Conservation (phyloP, 176 grass and related monocot species). For the Carex kokanica region DNA sequence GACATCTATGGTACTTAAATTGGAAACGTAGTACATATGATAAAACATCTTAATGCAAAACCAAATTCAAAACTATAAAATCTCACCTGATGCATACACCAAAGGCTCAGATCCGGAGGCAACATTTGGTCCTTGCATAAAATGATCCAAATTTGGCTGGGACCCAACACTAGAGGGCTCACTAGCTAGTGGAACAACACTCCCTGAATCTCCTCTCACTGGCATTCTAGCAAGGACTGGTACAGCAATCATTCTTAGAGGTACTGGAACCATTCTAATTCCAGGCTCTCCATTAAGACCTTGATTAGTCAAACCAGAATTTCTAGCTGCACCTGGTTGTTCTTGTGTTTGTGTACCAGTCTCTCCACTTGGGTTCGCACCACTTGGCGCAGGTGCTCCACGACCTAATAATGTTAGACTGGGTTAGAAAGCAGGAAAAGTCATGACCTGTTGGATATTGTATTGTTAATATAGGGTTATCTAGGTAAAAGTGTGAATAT, state of each 20-base stretch:
- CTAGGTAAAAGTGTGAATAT: too few relatives aligned
- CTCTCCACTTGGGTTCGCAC: constrained; percentile 45
- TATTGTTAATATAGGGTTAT: too few relatives aligned
- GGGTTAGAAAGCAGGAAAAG: constrained; percentile 14
- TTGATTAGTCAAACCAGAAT: constrained; percentile 44
- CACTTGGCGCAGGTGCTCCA: constrained; percentile 40
- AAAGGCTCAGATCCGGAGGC: constrained; percentile 36
- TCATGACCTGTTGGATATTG: too few relatives aligned
- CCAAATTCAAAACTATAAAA: constrained; percentile 1
- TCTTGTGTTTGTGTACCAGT: constrained; percentile 56
- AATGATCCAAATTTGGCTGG: constrained; percentile 37
- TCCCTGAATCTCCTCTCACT: constrained; percentile 41
- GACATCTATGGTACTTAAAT: not conserved
- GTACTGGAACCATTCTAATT: constrained; percentile 61
- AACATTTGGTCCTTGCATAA: constrained; percentile 41
- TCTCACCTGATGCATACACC: constrained; percentile 24
- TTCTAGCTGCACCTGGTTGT: constrained; percentile 38
- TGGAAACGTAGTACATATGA: not conserved
- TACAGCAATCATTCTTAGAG: constrained; percentile 73
- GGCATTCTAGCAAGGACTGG: constrained; percentile 71
- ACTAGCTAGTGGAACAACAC: constrained; percentile 36
- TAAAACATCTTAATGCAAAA: not conserved
- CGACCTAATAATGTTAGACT: constrained; percentile 46
- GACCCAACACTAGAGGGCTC: constrained; percentile 37
- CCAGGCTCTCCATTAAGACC: constrained; percentile 59